Evolutionary conservation across 2,329 filamentous ascomycete genomes (phyloP), one percentile per base, ranked within the genome.

Genomic region (Elsinoe arachidis): DNA sequence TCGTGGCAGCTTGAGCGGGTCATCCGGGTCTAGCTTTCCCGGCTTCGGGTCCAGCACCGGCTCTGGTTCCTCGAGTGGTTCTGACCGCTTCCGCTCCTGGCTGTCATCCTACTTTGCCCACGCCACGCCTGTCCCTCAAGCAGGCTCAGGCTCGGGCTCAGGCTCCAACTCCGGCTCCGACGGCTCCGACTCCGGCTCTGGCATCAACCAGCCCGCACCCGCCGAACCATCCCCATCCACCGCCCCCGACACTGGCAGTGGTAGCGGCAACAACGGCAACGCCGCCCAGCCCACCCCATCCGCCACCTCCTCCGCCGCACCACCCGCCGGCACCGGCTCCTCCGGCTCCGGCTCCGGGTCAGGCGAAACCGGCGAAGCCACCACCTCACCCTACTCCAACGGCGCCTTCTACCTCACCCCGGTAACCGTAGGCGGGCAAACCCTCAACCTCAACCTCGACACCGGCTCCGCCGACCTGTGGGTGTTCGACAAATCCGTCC

Each of bases 391-490:
- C 11, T 81, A 84, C 61, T 72, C 78, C 44, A 82, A 84, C 63
- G 86, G 87, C 65, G 76, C 80, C 49, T 82, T 88, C 59, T 91
- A 88, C 65, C 77, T 91, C 11, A 80, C 83, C 0, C 84, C 84
- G 0, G 82, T 89, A 55, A 78, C 68, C n/a, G 80, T 90, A 61
- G 86, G 86, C 59, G 84, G 83, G 4, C 86, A 89, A 71, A 79
- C 76, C 3, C 65, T 90, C 58, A 81, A 83, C 65, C 72, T 90
- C 67, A 82, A 88, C 68, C 87, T 90, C 66, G 86, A 90, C 70
- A 86, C 84, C n/a, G 86, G 86, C 58, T 88, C 85, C 1, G 80
- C 86, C 11, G 86, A 89, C 69, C 77, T 88, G 56, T 90, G 85
- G 86, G 80, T 86, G 19, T 86, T 89, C 73, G 86, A 80, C 72